Base-by-base conservation (phyloP, 768 basidiomycete species). In the Asterophora lycoperdoides region DNA sequence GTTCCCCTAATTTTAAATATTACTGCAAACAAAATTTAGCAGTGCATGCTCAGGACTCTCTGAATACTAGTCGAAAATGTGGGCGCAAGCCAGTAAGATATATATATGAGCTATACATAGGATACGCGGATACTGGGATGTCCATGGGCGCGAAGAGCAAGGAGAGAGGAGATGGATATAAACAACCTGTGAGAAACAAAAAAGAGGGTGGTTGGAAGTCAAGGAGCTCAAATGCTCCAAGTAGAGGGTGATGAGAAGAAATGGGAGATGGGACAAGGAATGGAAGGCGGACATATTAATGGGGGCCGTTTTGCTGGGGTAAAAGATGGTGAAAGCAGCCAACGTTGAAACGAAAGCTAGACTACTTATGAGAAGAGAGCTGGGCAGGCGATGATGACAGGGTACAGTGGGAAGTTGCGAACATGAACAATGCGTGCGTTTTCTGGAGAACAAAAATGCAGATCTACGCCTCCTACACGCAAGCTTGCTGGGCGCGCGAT, bases 41-140 rank as follows among this genome's bases (percentile, higher is more conserved):
- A n/a, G n/a, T n/a, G n/a, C n/a, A n/a, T n/a, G n/a, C n/a, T n/a
- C n/a, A n/a, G n/a, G n/a, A n/a, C n/a, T n/a, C n/a, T n/a, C n/a
- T n/a, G n/a, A n/a, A n/a, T n/a, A 9, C 8, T 13, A 9, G 3
- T 40, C 23, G 41, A 2, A 8, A 18, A 8, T 10, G n/a, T 18
- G 2, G 36, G 18, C 9, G 8, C 28, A 30, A 29, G 33, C 28
- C 37, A 33, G 23, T 41, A 38, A 32, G 14, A 26, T 23, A 48
- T 40, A 48, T 30, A 45, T 39, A 40, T 28, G 32, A 45, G 34
- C 45, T 51, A 51, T 46, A 51, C 38, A 46, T 28, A 34, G 33
- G 19, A 35, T 41, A 38, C 23, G 23, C 2, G 32, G 5, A 11
- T 13, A 23, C 23, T 23, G 38, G 26, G 18, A 20, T 40, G 49